Percentiles rank a stretch among this genome's conserved stretches.
Evolutionary conservation across 2,329 filamentous ascomycete genomes (phyloP).

Genomic region (Stagonosporopsis tanaceti): DNA sequence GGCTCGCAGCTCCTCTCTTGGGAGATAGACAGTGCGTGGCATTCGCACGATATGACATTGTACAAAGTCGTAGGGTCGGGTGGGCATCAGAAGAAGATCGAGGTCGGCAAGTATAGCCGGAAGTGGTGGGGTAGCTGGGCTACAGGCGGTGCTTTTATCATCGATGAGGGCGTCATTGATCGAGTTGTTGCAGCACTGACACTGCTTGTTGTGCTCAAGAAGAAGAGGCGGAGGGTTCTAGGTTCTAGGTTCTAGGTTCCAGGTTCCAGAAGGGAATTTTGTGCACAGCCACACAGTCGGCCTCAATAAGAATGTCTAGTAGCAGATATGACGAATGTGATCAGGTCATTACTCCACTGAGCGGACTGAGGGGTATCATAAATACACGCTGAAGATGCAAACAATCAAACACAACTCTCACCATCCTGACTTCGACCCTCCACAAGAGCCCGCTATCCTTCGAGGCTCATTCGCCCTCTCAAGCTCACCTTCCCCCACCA

Average conservation of each 20-base stretch:
- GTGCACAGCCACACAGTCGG: too few species aligned
- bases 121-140: constrained; percentile 1
- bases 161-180: background rate
- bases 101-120: constrained; percentile 1
- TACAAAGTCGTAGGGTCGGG: background rate
- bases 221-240: constrained; percentile 2
- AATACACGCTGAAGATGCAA: too few species aligned
- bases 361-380: too few species aligned
- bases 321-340: too few species aligned
- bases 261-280: too few species aligned
- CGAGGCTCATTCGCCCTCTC: too few species aligned
- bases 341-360: too few species aligned
- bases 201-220: background rate
- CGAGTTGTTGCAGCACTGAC: background rate
- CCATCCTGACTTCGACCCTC: too few species aligned
- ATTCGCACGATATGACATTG: background rate
- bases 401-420: too few species aligned
- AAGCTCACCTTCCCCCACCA: too few species aligned
- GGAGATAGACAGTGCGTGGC: background rate
- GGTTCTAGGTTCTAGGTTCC: background rate
- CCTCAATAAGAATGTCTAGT: too few species aligned
- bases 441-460: too few species aligned
- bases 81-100: background rate
- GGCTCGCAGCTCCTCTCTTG: background rate
- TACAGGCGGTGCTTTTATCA: background rate